These are phyloP conservation scores for Cyclotella cryptica DNA, from an alignment of 108 stramenopile species.

Conservation along the genomic window DNA sequence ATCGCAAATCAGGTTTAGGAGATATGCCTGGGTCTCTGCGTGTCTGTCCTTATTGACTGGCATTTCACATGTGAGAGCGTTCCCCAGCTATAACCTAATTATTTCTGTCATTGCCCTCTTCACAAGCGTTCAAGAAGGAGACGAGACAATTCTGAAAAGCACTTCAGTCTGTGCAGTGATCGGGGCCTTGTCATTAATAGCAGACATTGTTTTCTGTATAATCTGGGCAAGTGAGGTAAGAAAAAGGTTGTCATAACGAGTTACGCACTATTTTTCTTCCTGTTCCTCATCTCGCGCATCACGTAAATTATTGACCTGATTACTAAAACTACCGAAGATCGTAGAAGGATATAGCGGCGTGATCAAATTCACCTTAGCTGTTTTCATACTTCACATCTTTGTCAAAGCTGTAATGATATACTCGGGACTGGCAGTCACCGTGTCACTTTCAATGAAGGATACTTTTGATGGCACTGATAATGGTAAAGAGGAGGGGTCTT, in stretches of 20 bases:
- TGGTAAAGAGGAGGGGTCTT: conserved; percentile 1
- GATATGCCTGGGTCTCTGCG: conserved; percentile 31
- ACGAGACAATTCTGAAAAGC: conserved; percentile 15
- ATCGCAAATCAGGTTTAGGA: conserved; percentile 22
- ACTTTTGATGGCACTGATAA: background rate
- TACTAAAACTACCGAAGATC: conserved; percentile 9
- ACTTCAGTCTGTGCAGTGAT: conserved; percentile 16
- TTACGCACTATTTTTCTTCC: background rate
- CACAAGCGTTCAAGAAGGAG: conserved; percentile 20
- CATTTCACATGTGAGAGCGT: conserved; percentile 22
- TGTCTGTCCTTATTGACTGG: conserved; percentile 21
- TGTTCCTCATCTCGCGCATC: background rate
- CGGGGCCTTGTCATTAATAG: conserved; percentile 21
- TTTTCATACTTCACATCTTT: conserved; percentile 33
- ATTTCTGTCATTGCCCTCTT: conserved; percentile 26
- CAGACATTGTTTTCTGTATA: conserved; percentile 33
- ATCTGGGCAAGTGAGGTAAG: conserved; percentile 40
- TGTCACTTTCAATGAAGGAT: conserved; percentile 2
- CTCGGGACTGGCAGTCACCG: conserved; percentile 26
- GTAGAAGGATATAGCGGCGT: conserved; percentile 22
- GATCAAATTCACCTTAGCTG: conserved; percentile 18
- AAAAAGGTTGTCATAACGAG: background rate
- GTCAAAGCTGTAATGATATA: conserved; percentile 32
- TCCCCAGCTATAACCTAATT: conserved; percentile 29
- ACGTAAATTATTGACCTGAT: background rate